phyloP scores from a whole-genome alignment of 2,329 filamentous ascomycete species.

The Alternaria sp. region DNA sequence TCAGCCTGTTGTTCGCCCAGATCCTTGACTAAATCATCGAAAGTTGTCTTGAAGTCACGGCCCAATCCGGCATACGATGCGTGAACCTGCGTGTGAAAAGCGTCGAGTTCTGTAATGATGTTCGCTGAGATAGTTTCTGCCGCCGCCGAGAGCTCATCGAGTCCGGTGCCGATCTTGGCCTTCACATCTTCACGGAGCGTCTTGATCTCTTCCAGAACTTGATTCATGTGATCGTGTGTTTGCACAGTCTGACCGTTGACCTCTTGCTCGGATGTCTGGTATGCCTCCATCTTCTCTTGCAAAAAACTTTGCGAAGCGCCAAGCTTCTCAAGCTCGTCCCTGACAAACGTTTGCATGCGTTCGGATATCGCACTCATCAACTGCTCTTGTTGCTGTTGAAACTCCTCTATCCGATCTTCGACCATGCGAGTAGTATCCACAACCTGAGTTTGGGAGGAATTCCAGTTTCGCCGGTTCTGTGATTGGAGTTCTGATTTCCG shows the following conservation, averaged over 20 bases:
- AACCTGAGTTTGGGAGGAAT: slow-evolving; percentile 77
- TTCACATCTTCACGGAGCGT: slow-evolving; percentile 89
- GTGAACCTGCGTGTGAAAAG: slow-evolving; percentile 84
- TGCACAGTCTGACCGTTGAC: slow-evolving; percentile 72
- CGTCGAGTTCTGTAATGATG: slow-evolving; percentile 82
- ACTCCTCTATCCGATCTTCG: slow-evolving; percentile 75
- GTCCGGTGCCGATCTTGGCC: slow-evolving; percentile 80
- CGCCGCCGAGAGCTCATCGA: slow-evolving; percentile 82
- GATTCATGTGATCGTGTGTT: slow-evolving; percentile 86
- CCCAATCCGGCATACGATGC: slow-evolving; percentile 83
- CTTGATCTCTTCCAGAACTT: slow-evolving; percentile 91
- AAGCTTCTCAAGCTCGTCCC: slow-evolving; percentile 75
- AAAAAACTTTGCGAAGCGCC: slow-evolving; percentile 74
- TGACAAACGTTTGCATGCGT: slow-evolving; percentile 80
- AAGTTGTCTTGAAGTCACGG: slow-evolving; percentile 83
- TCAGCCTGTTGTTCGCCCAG: slow-evolving; percentile 80
- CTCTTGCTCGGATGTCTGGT: slow-evolving; percentile 72
- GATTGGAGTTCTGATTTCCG: slow-evolving; percentile 84
- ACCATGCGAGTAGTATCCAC: slow-evolving; percentile 78
- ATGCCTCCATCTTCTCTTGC: slow-evolving; percentile 71
- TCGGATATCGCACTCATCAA: slow-evolving; percentile 72
- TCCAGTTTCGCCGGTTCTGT: slow-evolving; percentile 81
- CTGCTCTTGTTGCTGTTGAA: slow-evolving; percentile 75
- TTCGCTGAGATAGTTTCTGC: slow-evolving; percentile 90
- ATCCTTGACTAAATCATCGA: slow-evolving; percentile 80